These are phyloP conservation scores for Debaryomyces fabryi DNA, from an alignment of 1,139 yeast genomes.

Conservation along the genomic window DNA sequence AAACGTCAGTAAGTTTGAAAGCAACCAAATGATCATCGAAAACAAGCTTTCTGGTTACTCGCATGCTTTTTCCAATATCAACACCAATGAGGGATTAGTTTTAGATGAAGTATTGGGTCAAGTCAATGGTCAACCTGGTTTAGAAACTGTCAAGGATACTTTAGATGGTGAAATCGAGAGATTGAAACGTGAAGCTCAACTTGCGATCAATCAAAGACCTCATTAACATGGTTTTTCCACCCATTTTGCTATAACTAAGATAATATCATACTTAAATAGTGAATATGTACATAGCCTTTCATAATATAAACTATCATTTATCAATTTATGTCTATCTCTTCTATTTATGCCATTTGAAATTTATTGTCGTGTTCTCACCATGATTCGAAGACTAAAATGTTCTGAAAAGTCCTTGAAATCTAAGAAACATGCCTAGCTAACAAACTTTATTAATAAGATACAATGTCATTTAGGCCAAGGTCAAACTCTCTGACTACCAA, in stretches of 20 bases:
- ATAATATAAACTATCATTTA: slow-evolving; percentile 1
- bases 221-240: neutral
- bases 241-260: neutral
- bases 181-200: slow-evolving; percentile 41
- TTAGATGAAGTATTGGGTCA: slow-evolving; percentile 42
- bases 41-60: slow-evolving; percentile 39
- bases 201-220: slow-evolving; percentile 23
- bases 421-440: neutral
- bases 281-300: slow-evolving; percentile 7
- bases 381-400: slow-evolving; percentile 4
- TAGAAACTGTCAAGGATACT: slow-evolving; percentile 45
- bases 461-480: slow-evolving; percentile 8
- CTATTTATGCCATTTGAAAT: neutral
- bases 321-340: neutral
- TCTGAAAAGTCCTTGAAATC: neutral
- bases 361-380: slow-evolving; percentile 5
- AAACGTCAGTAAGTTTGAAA: slow-evolving; percentile 41
- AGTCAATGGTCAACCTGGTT: slow-evolving; percentile 49
- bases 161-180: slow-evolving; percentile 42
- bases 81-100: slow-evolving; percentile 36
- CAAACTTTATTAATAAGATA: neutral
- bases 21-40: slow-evolving; percentile 36
- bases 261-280: neutral
- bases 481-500: slow-evolving; percentile 8
- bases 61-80: slow-evolving; percentile 30